Base-by-base conservation (phyloP, 345 rosid genomes). In the Microthlaspi erraticum region DNA sequence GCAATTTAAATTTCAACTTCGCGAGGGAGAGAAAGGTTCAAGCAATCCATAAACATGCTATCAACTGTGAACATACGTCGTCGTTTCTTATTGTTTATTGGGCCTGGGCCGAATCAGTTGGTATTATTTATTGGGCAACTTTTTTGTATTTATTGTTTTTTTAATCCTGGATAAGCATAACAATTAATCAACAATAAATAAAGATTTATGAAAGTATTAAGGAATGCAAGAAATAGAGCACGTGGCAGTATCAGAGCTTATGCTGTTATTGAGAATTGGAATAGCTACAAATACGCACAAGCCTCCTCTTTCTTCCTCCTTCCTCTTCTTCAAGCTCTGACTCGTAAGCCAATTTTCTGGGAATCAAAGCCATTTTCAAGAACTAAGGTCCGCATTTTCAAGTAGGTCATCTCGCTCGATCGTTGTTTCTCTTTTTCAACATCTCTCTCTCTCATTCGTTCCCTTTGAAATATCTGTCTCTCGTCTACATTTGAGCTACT, bases 281-380 rank as follows among this genome's bases (percentile, higher is more conserved):
- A 57, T 6, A 62, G 75, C 79, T 69, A 69, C 75, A 75, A 75
- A 75, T 45, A 68, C 70, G 74, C 65, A 36, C 10, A 67, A 67
- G 39, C 19, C 48, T 44, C 20, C 56, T 61, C 17, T 31, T 8
- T 20, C 74, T 1, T 33, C 64, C 20, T 66, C 53, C 19, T 46
- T 31, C 68, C 4, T 26, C 49, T 53, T 54, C 39, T 39, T 12
- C 31, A 26, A 57, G 58, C 66, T 70, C 74, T 32, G 34, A 49
- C 66, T 26, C 74, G 23, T 34, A 49, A 46, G 7, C 73, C 46
- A 56, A 14, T 46, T 11, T 48, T 59, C n/a, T 14, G 50, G 26
- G 60, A 64, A 64, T 64, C 77, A 36, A 34, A 73, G 42, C 43
- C 53, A 29, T 51, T 3, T 29, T 31, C 3, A 29, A 66, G 14